Evolutionary conservation across 2,329 filamentous ascomycete genomes (phyloP), one percentile per base, ranked within the genome.

Genomic region (Fusarium armeniacum): DNA sequence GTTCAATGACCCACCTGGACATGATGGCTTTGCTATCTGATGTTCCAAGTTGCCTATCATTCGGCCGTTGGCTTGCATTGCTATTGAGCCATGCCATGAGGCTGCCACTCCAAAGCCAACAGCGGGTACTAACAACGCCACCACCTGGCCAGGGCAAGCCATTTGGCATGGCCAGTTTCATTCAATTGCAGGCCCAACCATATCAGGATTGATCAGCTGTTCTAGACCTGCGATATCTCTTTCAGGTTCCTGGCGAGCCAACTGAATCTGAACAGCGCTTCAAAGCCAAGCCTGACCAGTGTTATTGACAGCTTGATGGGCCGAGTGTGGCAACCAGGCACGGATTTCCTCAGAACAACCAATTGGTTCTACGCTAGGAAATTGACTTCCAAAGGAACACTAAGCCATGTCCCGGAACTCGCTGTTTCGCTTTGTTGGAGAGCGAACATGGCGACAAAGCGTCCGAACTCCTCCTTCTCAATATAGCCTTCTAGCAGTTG

Each of bases 1-100:
- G 22, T 93, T 96, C 76, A 89, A 91, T 62, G 92, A 96, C 62
- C 82, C 85, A 30, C 85, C 85, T 4, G 79, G 76, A 57, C 84
- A 87, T 62, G 82, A 82, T 32, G 84, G 84, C 11, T 87, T 86
- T 76, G 83, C 81, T 63, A 81, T 87, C 15, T 85, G 75, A 81
- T 45, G 57, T 46, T 40, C 28, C 20, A 55, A 36, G 35, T 40
- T 58, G 33, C 28, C 50, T 69, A 51, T 66, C 41, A 32, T 64
- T 62, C 56, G 52, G 38, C 35, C 13, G 54, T 50, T 36, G 49
- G 67, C 49, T 45, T 64, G 46, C 43, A 51, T 36, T 45, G 26
- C 9, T 35, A 44, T 44, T 56, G 43, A 63, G 45, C 41, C 50
- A 56, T 63, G 54, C 41, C 44, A 47, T 40, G 59, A 55, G 69